Percentiles rank a stretch among this genome's conserved stretches.
phyloP scores from a whole-genome alignment of 148 eudicot species.

The Amaranthus palmeri region DNA sequence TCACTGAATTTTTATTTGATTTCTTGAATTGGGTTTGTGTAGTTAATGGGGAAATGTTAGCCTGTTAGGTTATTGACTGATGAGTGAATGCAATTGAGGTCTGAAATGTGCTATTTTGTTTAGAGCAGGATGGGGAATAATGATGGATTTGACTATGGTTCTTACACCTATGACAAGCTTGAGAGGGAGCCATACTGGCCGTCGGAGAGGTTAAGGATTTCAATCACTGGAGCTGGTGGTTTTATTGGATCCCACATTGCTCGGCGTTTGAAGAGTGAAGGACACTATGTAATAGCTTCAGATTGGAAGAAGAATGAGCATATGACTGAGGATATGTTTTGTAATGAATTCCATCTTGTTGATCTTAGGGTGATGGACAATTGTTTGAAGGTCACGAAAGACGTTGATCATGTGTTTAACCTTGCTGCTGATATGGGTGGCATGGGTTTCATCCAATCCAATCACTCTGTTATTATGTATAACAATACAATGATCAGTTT shows the following conservation, averaged over 20 bases:
- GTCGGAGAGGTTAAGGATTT: slow-evolving; percentile 43
- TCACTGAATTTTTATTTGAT: neutral
- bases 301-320: slow-evolving; percentile 66
- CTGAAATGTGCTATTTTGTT: slow-evolving; percentile 1
- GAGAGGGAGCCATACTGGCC: slow-evolving; percentile 57
- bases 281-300: slow-evolving; percentile 51
- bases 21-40: neutral
- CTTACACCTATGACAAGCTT: slow-evolving; percentile 48
- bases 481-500: slow-evolving; percentile 60
- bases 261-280: slow-evolving; percentile 47
- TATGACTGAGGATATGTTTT: slow-evolving; percentile 58
- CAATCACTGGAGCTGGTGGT: slow-evolving; percentile 56
- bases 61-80: neutral
- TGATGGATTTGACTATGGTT: slow-evolving; percentile 40
- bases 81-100: neutral
- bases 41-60: neutral
- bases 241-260: slow-evolving; percentile 57
- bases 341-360: slow-evolving; percentile 52
- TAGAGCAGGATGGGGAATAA: slow-evolving; percentile 39
- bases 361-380: slow-evolving; percentile 61
- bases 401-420: slow-evolving; percentile 53
- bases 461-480: slow-evolving; percentile 53
- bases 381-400: slow-evolving; percentile 48
- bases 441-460: slow-evolving; percentile 56
- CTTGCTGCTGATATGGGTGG: slow-evolving; percentile 66